Conservation (phyloP, 805 yeast species). For the Candida xiaguanensis region DNA sequence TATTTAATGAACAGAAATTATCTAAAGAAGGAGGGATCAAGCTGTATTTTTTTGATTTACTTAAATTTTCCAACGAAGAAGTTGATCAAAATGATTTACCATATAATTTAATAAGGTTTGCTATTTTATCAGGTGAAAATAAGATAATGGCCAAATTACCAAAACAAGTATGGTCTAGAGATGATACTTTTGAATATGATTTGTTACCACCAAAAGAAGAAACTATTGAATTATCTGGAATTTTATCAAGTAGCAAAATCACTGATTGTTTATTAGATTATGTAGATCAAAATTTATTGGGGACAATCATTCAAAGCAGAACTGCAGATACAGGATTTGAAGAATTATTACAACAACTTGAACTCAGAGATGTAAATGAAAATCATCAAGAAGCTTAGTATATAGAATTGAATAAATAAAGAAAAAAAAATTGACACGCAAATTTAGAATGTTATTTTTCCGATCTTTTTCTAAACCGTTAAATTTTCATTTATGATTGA, state of each 20-base stretch:
- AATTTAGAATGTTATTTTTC: background rate
- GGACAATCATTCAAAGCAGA: conserved; percentile 37
- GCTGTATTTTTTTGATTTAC: conserved; percentile 7
- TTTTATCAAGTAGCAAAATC: conserved; percentile 10
- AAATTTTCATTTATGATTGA: conserved; percentile 40
- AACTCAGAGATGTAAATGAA: conserved; percentile 7
- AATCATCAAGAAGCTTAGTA: background rate
- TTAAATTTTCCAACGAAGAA: conserved; percentile 4
- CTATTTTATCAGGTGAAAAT: conserved; percentile 66
- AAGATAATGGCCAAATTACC: conserved; percentile 72
- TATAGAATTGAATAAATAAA: background rate
- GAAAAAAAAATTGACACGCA: background rate
- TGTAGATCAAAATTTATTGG: conserved; percentile 45
- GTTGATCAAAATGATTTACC: conserved; percentile 41
- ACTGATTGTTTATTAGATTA: conserved; percentile 36
- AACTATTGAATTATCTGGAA: conserved; percentile 36
- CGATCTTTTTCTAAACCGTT: background rate
- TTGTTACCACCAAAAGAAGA: conserved; percentile 57
- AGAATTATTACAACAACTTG: conserved; percentile 20
- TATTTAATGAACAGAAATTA: conserved; percentile 11
- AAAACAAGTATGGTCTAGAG: conserved; percentile 51
- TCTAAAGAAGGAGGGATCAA: conserved; percentile 2
- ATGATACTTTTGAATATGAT: conserved; percentile 68
- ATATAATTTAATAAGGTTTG: conserved; percentile 60
- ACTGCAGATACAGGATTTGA: conserved; percentile 25